Evolutionary conservation across 495 filamentous ascomycete genomes (phyloP).

Genomic region (Schizothecium vesticola): DNA sequence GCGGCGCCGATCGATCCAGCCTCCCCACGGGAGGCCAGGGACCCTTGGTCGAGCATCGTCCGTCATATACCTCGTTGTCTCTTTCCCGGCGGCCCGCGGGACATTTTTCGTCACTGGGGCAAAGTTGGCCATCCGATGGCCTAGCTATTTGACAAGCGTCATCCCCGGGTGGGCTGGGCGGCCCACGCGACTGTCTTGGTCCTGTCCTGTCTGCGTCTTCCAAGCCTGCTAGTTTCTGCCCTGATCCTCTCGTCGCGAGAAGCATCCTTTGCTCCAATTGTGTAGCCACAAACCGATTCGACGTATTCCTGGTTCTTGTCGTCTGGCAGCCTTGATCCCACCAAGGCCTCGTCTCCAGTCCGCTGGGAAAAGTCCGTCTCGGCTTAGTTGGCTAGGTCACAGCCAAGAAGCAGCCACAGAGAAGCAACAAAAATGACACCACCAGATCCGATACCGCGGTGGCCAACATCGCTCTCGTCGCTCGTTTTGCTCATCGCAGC

Average conservation of each 20-base stretch:
- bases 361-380: background rate
- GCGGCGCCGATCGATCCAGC: constrained; percentile 1
- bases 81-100: constrained; percentile 20
- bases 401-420: background rate
- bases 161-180: background rate
- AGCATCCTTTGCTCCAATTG: background rate
- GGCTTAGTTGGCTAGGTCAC: background rate
- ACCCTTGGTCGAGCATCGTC: constrained; percentile 2
- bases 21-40: background rate
- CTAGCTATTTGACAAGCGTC: constrained; percentile 11
- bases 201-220: background rate
- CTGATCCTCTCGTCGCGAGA: background rate
- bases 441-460: background rate
- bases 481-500: constrained; percentile 22
- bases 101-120: background rate
- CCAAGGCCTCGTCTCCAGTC: constrained; percentile 6
- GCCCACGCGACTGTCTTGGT: constrained; percentile 1
- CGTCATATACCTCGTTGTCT: constrained; percentile 3
- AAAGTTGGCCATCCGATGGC: background rate
- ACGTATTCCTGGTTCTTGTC: background rate
- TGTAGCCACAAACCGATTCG: background rate
- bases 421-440: constrained; percentile 1
- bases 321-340: background rate
- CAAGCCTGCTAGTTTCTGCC: background rate
- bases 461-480: constrained; percentile 14